phyloP scores from a whole-genome alignment of 169 alveolate species.

The Plasmodium coatneyi region DNA sequence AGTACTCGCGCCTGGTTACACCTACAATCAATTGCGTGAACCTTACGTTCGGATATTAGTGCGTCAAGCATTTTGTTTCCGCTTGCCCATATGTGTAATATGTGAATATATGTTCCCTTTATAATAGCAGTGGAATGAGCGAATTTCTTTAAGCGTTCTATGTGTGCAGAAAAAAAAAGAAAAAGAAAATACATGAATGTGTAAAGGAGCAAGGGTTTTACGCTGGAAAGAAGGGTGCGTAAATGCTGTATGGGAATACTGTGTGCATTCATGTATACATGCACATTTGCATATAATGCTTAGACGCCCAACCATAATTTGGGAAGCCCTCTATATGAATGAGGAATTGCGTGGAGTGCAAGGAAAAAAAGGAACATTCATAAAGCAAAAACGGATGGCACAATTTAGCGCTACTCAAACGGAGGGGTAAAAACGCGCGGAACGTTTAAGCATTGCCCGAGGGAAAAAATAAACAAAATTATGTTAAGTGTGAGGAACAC shows the following conservation, averaged over 20 bases:
- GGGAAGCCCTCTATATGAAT: neutral
- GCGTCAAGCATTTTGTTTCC: neutral
- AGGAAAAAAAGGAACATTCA: neutral
- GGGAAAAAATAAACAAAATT: neutral
- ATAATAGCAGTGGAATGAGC: neutral
- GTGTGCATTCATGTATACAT: neutral
- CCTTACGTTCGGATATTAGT: neutral
- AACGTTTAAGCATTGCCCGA: neutral
- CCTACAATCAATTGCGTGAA: neutral
- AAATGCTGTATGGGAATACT: neutral
- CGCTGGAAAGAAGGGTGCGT: neutral
- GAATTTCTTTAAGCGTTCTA: neutral
- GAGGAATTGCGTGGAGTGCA: neutral
- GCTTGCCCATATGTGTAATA: neutral
- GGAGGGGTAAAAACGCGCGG: neutral
- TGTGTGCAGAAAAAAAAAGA: neutral
- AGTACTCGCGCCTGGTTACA: neutral
- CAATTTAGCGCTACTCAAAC: neutral
- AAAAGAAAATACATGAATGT: neutral
- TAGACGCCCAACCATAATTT: neutral
- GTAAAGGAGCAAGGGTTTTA: neutral
- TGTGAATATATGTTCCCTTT: neutral
- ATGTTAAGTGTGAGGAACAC: neutral
- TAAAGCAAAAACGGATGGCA: neutral
- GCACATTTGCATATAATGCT: neutral